A percentile compares a stretch with the other conserved stretches of the same genome.
Conservation (phyloP, 768 basidiomycete genomes). For the Flagelloscypha sp. region DNA sequence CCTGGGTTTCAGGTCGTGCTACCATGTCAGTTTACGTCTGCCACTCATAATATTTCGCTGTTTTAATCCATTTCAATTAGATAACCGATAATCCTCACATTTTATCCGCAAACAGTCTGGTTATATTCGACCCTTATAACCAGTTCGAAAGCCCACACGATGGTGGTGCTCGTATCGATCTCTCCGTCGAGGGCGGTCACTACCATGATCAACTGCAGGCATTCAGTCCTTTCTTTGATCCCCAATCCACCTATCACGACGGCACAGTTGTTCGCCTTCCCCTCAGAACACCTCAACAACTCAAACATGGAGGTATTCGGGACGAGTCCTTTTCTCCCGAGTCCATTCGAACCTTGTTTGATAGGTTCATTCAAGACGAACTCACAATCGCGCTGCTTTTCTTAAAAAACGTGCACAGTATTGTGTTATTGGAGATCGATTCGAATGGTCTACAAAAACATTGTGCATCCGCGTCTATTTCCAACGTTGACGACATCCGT, state of each 20-base stretch:
- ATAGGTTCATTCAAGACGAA: slow-evolving; percentile 32
- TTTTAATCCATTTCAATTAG: slow-evolving; percentile 16
- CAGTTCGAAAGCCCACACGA: slow-evolving; percentile 18
- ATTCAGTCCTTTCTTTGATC: slow-evolving; percentile 19
- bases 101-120: slow-evolving; percentile 30
- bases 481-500: slow-evolving; percentile 1
- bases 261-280: slow-evolving; percentile 43
- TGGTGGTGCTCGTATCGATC: slow-evolving; percentile 23
- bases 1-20: slow-evolving; percentile 42
- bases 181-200: slow-evolving; percentile 14
- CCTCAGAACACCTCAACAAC: slow-evolving; percentile 21
- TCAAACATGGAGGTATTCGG: slow-evolving; percentile 25
- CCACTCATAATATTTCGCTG: background rate
- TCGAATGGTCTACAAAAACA: slow-evolving; percentile 13
- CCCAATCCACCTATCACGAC: slow-evolving; percentile 16
- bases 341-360: slow-evolving; percentile 31
- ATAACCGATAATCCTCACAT: slow-evolving; percentile 43
- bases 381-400: slow-evolving; percentile 34
- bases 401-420: slow-evolving; percentile 26
- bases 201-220: slow-evolving; percentile 24
- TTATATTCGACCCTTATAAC: slow-evolving; percentile 35
- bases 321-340: slow-evolving; percentile 19
- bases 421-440: slow-evolving; percentile 33
- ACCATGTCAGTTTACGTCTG: slow-evolving; percentile 30
- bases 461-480: slow-evolving; percentile 9